Percentiles rank a stretch among this genome's conserved stretches.
phyloP scores from a whole-genome alignment of 805 yeast species.

The Candida endomychidarum region DNA sequence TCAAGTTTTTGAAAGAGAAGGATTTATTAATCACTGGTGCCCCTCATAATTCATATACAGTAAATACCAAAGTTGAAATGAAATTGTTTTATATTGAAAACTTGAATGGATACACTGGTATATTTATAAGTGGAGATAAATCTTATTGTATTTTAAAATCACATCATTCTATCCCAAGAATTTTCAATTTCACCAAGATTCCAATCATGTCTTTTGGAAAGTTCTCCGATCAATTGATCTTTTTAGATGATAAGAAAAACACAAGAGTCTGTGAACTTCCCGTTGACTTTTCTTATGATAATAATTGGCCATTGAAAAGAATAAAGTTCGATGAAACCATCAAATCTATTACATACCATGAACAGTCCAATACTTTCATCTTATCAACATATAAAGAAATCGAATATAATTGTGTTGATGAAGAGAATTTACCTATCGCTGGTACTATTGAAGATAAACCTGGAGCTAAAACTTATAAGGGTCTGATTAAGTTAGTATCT shows the following conservation, averaged over 20 bases:
- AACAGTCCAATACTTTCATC: constrained; percentile 58
- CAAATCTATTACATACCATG: constrained; percentile 68
- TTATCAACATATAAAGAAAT: constrained; percentile 59
- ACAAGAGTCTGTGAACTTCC: constrained; percentile 62
- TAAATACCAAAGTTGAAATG: constrained; percentile 69
- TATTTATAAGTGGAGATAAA: constrained; percentile 71
- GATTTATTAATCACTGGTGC: constrained; percentile 66
- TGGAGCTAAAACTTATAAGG: constrained; percentile 56
- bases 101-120: constrained; percentile 55
- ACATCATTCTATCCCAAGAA: constrained; percentile 59
- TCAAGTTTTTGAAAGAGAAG: constrained; percentile 42
- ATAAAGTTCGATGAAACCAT: constrained; percentile 59
- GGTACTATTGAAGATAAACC: constrained; percentile 55
- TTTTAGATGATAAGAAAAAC: constrained; percentile 66
- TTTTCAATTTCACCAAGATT: constrained; percentile 63
- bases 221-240: constrained; percentile 61
- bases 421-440: constrained; percentile 63
- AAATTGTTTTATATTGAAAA: constrained; percentile 58
- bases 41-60: constrained; percentile 72
- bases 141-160: constrained; percentile 71
- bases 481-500: constrained; percentile 64
- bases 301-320: constrained; percentile 58
- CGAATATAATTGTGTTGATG: constrained; percentile 68
- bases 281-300: constrained; percentile 51
- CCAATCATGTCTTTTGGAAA: constrained; percentile 68